Conservation (phyloP, 345 rosid genomes). For the Capsella bursapastoris region DNA sequence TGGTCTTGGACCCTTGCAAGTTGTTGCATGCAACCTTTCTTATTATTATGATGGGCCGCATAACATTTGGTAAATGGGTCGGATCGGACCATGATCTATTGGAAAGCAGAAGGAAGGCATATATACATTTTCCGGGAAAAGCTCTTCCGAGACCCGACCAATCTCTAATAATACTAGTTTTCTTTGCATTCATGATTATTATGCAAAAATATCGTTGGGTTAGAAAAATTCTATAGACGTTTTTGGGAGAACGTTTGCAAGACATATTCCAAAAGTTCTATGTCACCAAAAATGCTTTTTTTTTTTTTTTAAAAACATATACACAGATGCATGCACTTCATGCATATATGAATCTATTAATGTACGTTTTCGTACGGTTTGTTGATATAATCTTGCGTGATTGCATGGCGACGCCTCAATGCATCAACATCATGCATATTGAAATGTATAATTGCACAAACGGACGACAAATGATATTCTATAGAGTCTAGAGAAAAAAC, state of each 20-base stretch:
- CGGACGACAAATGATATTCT: background rate
- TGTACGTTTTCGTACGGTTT: no score
- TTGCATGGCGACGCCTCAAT: background rate
- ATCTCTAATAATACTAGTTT: background rate
- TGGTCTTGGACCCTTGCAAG: background rate
- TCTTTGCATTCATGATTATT: background rate
- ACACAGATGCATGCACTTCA: slow-evolving; percentile 6
- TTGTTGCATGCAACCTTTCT: no score
- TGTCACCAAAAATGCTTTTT: background rate
- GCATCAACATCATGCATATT: background rate
- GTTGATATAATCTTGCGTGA: background rate
- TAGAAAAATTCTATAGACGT: no score
- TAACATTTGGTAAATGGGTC: background rate
- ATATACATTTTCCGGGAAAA: background rate
- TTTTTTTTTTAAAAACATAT: background rate
- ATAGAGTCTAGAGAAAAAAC: background rate
- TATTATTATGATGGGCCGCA: background rate
- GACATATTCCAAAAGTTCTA: background rate
- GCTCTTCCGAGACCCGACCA: background rate
- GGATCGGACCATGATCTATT: background rate
- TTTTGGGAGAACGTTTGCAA: no score
- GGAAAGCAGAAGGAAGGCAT: background rate
- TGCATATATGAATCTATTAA: background rate
- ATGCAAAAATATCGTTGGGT: background rate
- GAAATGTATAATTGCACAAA: background rate